These are phyloP conservation scores for Scutellaria minor DNA, from an alignment of 257 asterid species.

Conservation along the genomic window DNA sequence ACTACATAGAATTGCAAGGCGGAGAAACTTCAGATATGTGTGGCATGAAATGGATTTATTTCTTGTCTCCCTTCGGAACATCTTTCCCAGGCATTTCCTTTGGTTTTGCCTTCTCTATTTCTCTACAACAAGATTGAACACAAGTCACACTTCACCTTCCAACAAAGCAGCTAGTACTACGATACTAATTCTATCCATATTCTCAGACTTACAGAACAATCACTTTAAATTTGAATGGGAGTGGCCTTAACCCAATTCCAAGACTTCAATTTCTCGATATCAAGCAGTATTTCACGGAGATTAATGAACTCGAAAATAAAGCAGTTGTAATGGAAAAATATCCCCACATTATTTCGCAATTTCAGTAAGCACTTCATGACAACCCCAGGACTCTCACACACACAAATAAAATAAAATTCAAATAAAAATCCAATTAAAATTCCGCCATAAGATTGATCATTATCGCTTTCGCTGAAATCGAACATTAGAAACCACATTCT, in stretches of 20 bases:
- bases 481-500: too few relatives aligned
- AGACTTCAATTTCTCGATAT: not conserved
- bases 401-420: too few relatives aligned
- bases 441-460: too few relatives aligned
- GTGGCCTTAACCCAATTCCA: not conserved
- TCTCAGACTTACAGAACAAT: slow-evolving; percentile 22
- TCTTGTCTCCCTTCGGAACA: slow-evolving; percentile 58
- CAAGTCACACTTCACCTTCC: not conserved
- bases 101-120: slow-evolving; percentile 68
- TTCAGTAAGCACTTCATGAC: not conserved
- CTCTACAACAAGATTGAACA: slow-evolving; percentile 47
- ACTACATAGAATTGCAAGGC: slow-evolving; percentile 21
- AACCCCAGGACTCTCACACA: not conserved
- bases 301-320: not conserved
- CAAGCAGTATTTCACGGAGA: not conserved
- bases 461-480: too few relatives aligned
- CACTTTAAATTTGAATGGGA: not conserved
- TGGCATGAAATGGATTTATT: slow-evolving; percentile 35
- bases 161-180: slow-evolving; percentile 1
- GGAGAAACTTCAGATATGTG: slow-evolving; percentile 21
- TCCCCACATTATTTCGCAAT: not conserved
- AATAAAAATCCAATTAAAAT: too few relatives aligned
- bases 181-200: not conserved
- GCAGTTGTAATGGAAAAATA: not conserved
- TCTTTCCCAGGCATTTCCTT: slow-evolving; percentile 70